phyloP scores from a whole-genome alignment of 2,329 filamentous ascomycete genomes.

The Cyphellophora attinorum region DNA sequence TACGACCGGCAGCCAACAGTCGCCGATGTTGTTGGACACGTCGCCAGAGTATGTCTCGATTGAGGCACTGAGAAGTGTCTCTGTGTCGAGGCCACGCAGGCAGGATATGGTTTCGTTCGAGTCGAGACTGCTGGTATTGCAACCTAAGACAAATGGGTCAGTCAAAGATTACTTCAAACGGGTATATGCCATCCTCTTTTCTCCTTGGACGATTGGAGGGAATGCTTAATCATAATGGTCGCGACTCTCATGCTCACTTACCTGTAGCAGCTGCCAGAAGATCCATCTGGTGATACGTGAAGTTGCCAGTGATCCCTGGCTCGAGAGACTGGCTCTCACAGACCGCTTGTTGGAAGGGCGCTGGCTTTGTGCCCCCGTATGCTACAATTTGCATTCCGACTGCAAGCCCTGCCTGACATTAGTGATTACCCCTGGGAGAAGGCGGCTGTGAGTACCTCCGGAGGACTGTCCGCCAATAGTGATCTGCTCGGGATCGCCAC shows the following conservation, averaged over 20 bases:
- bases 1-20: slow-evolving; percentile 18
- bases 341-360: slow-evolving; percentile 38
- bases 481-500: slow-evolving; percentile 13
- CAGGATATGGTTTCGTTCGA: slow-evolving; percentile 37
- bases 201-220: slow-evolving; percentile 25
- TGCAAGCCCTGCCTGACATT: slow-evolving; percentile 28
- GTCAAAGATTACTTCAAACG: no score
- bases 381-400: slow-evolving; percentile 41
- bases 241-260: background rate
- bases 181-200: no score
- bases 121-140: slow-evolving; percentile 32
- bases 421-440: no score
- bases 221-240: background rate
- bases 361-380: slow-evolving; percentile 34
- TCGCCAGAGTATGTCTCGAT: slow-evolving; percentile 32
- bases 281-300: slow-evolving; percentile 38
- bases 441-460: slow-evolving; percentile 25
- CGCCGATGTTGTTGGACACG: slow-evolving; percentile 4
- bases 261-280: slow-evolving; percentile 9
- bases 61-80: slow-evolving; percentile 34
- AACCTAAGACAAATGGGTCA: no score
- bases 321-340: slow-evolving; percentile 42
- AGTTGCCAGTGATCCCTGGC: slow-evolving; percentile 40
- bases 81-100: slow-evolving; percentile 34
- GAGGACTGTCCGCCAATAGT: slow-evolving; percentile 37